Conservation (phyloP, 2,329 filamentous ascomycete genomes). For the Knoxdaviesia proteae region DNA sequence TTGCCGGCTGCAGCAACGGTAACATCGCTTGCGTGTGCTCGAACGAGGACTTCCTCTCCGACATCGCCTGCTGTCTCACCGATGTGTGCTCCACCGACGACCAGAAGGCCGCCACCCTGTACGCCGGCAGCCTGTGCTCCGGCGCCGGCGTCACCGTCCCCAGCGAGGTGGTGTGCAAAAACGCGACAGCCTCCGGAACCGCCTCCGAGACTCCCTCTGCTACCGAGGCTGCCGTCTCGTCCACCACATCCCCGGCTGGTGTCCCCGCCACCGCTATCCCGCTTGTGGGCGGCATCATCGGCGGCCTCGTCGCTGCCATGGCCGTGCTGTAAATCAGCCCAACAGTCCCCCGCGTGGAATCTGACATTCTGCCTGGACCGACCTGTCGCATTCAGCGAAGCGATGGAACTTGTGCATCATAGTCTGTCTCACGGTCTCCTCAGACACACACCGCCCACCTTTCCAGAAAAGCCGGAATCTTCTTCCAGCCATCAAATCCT, state of each 20-base stretch:
- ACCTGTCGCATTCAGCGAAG: background rate
- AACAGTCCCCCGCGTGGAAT: too few species aligned
- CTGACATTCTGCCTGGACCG: too few species aligned
- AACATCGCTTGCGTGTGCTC: slow-evolving; percentile 20
- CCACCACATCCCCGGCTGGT: background rate
- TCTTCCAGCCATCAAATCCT: too few species aligned
- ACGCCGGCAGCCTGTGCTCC: slow-evolving; percentile 18
- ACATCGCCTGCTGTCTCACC: slow-evolving; percentile 20
- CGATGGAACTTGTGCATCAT: background rate
- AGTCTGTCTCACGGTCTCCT: too few species aligned
- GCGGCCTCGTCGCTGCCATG: too few species aligned
- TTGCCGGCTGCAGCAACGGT: slow-evolving; percentile 17
- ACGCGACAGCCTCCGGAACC: background rate
- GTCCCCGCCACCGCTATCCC: too few species aligned
- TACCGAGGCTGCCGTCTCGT: background rate
- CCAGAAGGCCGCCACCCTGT: slow-evolving; percentile 14
- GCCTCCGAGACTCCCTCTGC: background rate
- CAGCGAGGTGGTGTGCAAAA: slow-evolving; percentile 15
- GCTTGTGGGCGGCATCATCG: too few species aligned
- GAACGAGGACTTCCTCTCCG: slow-evolving; percentile 17
- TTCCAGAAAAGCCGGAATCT: too few species aligned
- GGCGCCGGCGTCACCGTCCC: slow-evolving; percentile 15
- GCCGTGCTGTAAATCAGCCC: too few species aligned
- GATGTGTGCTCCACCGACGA: slow-evolving; percentile 13
- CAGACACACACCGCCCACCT: too few species aligned